Evolutionary conservation across 805 yeast genomes (phyloP).

Genomic region (Alloascoidea africana): DNA sequence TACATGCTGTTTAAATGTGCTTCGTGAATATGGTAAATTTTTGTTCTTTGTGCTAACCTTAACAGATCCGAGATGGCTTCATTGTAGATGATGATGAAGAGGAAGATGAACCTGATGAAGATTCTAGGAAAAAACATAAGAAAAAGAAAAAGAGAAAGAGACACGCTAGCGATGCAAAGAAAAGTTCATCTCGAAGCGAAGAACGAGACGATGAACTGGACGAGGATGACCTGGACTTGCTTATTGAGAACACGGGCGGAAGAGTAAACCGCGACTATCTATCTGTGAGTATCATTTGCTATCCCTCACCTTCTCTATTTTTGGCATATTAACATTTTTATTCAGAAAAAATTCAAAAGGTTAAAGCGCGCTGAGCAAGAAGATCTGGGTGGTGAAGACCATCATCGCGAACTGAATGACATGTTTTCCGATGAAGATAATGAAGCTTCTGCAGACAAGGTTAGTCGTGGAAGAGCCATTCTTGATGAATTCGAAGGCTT

Average conservation of each 20-base stretch:
- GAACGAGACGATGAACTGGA: conserved; percentile 45
- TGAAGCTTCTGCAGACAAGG: conserved; percentile 20
- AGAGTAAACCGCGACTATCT: conserved; percentile 13
- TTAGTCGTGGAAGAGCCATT: conserved; percentile 18
- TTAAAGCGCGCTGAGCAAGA: conserved; percentile 56
- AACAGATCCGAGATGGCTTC: conserved; percentile 75
- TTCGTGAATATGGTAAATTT: not conserved
- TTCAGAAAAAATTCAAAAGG: conserved; percentile 52
- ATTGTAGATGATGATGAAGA: conserved; percentile 86
- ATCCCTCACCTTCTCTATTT: too few species aligned
- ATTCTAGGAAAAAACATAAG: conserved; percentile 8
- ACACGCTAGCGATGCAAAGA: not conserved
- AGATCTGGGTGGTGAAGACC: not conserved
- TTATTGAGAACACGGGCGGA: conserved; percentile 76
- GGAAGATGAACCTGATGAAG: conserved; percentile 25
- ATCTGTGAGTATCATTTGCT: too few species aligned
- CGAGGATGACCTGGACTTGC: conserved; percentile 87
- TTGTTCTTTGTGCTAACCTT: too few species aligned
- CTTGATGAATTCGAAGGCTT: conserved; percentile 90
- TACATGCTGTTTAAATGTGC: not conserved
- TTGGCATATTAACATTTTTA: too few species aligned
- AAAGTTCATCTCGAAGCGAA: conserved; percentile 8
- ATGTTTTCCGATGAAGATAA: conserved; percentile 50
- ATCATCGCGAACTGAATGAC: conserved; percentile 35
- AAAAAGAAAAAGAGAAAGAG: conserved; percentile 8